Base-by-base conservation (phyloP, 257 asterid species). In the Solanum gracilifrons region DNA sequence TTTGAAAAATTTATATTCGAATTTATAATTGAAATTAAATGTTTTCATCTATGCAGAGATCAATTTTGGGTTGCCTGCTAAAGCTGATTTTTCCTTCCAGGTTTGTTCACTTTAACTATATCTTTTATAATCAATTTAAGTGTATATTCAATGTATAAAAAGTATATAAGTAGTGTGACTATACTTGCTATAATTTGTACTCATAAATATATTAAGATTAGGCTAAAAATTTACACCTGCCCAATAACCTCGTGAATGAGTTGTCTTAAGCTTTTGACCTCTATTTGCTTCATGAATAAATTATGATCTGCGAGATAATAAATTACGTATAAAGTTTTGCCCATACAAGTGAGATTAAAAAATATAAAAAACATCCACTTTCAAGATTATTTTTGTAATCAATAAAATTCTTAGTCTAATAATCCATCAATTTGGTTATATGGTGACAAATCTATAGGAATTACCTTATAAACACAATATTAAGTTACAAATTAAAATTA, bases 31-130 rank as follows among this genome's bases (percentile, higher is more conserved):
- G 60, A 48, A 48, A 48, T 48, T 48, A 5, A 48, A 48, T 15
- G 60, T 48, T 48, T 48, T 76, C 27, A 43, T 9, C 29, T 27
- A 73, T 72, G 48, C 92, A 88, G 94, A 90, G 79, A 27, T 55
- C 74, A 77, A 87, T 36, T 58, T 36, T 31, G 83, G 55, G 21
- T 83, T 84, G 76, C 48, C 86, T 29, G 86, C 64, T 33, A 68
- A 82, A 86, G 76, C 82, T 60, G 84, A 86, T 83, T 48, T 86
- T 89, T 41, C 85, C 84, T 31, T 72, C 90, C 93, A 88, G 92
- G 94, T 90, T 5, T 5, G 92, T 87, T 48, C 20, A 27, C 69
- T 25, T 33, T 48, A 86, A 86, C 58, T 64, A n/a, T 85, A 41
- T n/a, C 25, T 31, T 37, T 31, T 33, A 18, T 72, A 72, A 13